Percentiles rank a stretch among this genome's conserved stretches.
Evolutionary conservation across 1,139 yeast species (phyloP).

Genomic region (Yamadazyma kanchanaburiensis): DNA sequence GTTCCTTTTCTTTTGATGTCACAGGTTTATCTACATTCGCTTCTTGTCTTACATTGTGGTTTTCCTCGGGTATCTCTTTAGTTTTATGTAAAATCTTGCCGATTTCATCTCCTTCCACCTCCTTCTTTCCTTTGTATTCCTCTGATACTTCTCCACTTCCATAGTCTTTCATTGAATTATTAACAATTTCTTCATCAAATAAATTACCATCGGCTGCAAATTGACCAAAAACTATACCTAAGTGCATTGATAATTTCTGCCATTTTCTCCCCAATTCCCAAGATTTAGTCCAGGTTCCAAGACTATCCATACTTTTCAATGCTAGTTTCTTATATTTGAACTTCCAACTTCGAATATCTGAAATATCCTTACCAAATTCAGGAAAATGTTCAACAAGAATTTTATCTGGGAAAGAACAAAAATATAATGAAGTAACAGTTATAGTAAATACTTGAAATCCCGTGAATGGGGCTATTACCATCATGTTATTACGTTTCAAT

Average conservation of each 20-base stretch:
- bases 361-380: conserved; percentile 4
- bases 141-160: conserved; percentile 22
- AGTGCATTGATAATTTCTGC: conserved; percentile 18
- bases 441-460: conserved; percentile 35
- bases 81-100: no score
- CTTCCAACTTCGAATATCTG: conserved; percentile 11
- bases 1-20: conserved; percentile 4
- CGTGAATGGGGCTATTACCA: conserved; percentile 38
- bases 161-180: conserved; percentile 25
- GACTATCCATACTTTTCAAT: conserved; percentile 15
- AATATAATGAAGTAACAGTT: conserved; percentile 29
- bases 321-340: conserved; percentile 19
- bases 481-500: conserved; percentile 22
- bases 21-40: conserved; percentile 1
- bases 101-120: no score
- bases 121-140: no score
- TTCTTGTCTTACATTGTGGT: conserved; percentile 6
- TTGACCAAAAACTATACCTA: conserved; percentile 17
- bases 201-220: conserved; percentile 11
- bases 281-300: conserved; percentile 18
- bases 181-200: conserved; percentile 18
- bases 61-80: conserved; percentile 11
- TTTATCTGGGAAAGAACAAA: conserved; percentile 25
- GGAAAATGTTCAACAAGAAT: conserved; percentile 14
- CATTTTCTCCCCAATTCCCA: conserved; percentile 28